Base-by-base conservation (phyloP, 306 rosid species). In the Glycine latifolia region DNA sequence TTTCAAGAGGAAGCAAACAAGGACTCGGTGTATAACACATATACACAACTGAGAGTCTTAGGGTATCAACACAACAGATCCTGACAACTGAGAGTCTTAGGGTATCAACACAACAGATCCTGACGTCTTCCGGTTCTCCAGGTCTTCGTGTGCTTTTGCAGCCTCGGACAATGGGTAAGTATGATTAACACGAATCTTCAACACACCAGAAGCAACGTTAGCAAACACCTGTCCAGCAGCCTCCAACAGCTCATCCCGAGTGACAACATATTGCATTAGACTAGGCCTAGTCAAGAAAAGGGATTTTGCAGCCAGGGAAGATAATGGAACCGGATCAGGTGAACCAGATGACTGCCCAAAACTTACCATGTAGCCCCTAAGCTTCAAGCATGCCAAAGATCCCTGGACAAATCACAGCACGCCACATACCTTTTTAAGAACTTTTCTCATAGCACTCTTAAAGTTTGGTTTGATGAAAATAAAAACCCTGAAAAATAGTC, bases 301-400 rank as follows among this genome's bases (percentile, higher is more conserved):
- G 10, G 97, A 88, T 73, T 95, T 95, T 16, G 86, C 71, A 55
- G 90, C 88, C 76, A 95, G 68, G 12, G 90, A 84, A 11, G 99
- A 87, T 68, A 95, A 84, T 44, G 97, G 99, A 67, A 95, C 82
- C 15, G 97, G 97, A 53, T 95, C 99, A 4, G 97, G 97, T 9
- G 84, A 13, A 48, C 99, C 99, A 2, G 97, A 95, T 35, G 99
- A 90, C 86, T 91, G 94, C 61, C 99, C 97, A 47, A 93, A 95
- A 85, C 80, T 86, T 43, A 95, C 97, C 97, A 95, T 90, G 89
- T 89, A 87, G 17, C 99, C 92, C 74, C 87, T 55, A 52, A 72
- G 77, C 87, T 93, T 95, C 79, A 95, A 78, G 87, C 97, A 91
- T 12, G 73, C 88, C 87, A 95, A 75, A 59, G 97, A 95, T 80